These are phyloP conservation scores for Fagus sylvatica DNA, from an alignment of 306 rosid species.

Conservation along the genomic window DNA sequence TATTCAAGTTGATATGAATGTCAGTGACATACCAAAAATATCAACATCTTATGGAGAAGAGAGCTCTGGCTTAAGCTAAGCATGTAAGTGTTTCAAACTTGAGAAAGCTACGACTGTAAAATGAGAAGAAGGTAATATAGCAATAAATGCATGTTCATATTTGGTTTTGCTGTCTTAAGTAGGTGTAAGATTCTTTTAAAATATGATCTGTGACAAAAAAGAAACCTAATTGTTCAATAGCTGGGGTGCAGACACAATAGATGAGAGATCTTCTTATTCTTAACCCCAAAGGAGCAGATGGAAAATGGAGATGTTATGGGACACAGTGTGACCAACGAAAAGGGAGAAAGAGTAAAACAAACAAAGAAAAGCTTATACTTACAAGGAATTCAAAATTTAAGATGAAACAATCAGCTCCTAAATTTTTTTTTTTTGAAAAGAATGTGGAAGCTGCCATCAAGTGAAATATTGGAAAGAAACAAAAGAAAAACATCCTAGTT, in stretches of 20 bases:
- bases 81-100: not conserved
- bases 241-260: not conserved
- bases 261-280: not conserved
- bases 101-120: not conserved
- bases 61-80: not conserved
- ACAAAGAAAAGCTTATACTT: not conserved
- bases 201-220: too few relatives aligned
- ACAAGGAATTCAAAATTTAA: not conserved
- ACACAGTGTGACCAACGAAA: not conserved
- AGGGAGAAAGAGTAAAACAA: not conserved
- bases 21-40: not conserved
- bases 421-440: not conserved
- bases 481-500: not conserved
- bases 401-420: not conserved
- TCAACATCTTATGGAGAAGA: not conserved
- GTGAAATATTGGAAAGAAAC: conserved; percentile 18
- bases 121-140: not conserved
- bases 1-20: not conserved
- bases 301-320: not conserved
- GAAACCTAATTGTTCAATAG: too few relatives aligned
- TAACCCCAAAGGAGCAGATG: not conserved
- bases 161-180: not conserved
- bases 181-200: too few relatives aligned
- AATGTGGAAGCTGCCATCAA: conserved; percentile 10
- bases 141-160: not conserved